phyloP scores from a whole-genome alignment of 2,329 filamentous ascomycete genomes.

The Hypoxylon sp. region DNA sequence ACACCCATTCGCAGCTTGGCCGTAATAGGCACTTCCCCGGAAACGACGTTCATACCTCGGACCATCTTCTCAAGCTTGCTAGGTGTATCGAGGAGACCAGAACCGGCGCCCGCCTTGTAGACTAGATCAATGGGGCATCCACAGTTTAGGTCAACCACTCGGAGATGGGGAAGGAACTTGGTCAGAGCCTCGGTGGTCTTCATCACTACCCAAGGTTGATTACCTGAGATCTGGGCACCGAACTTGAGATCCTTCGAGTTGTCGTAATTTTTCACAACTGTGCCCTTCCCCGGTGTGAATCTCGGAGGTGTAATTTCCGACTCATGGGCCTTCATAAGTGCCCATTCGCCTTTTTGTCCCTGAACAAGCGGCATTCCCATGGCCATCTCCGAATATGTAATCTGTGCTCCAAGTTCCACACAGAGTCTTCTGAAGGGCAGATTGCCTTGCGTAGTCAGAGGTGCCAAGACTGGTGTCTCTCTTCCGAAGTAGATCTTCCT shows the following conservation, averaged over 20 bases:
- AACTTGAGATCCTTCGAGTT: constrained; percentile 88
- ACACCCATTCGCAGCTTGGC: constrained; percentile 96
- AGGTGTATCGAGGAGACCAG: constrained; percentile 88
- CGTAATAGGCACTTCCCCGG: constrained; percentile 90
- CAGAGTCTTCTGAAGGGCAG: constrained; percentile 93
- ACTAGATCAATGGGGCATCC: constrained; percentile 97
- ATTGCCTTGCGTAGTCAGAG: constrained; percentile 96
- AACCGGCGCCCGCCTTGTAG: constrained; percentile 88
- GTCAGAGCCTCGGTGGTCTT: constrained; percentile 89
- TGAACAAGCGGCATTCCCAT: constrained; percentile 91
- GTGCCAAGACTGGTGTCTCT: constrained; percentile 93
- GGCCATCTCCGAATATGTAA: constrained; percentile 99
- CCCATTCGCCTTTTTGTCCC: constrained; percentile 93
- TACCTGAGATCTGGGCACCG: constrained; percentile 91
- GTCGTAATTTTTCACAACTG: constrained; percentile 82
- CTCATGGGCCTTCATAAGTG: constrained; percentile 91
- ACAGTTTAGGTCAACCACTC: constrained; percentile 95
- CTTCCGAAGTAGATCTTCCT: constrained; percentile 92
- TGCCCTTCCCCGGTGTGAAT: constrained; percentile 67
- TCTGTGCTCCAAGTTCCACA: constrained; percentile 87
- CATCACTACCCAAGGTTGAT: constrained; percentile 90
- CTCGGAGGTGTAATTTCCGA: constrained; percentile 82
- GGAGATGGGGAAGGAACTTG: constrained; percentile 82
- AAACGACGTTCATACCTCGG: constrained; percentile 95
- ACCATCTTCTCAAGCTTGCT: constrained; percentile 95